Base-by-base conservation (phyloP, 306 rosid species). In the Lithocarpus polystachyus region DNA sequence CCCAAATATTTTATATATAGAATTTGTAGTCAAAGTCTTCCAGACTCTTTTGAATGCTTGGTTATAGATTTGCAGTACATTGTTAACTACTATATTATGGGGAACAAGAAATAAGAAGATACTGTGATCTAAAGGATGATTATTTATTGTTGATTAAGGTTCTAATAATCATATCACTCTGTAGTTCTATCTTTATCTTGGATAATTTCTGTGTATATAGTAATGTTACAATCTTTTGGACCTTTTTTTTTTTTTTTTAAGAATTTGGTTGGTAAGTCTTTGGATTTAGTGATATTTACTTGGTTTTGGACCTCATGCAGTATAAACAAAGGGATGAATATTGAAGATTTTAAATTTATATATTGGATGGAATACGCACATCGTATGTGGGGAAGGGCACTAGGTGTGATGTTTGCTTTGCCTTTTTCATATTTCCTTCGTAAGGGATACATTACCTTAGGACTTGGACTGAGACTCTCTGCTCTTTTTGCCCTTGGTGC, bases 311-410 rank as follows among this genome's bases (percentile, higher is more conserved):
- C 65, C 65, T 85, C 43, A 51, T 80, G 79, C 87, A 85, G 91
- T 75, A 83, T 85, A 22, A 88, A 88, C 68, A 81, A 33, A 79
- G 89, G 89, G 73, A 88, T 88, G 91, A 64, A 68, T 26, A 53
- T 75, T 60, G 79, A 75, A 40, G 91, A 88, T 43, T 88, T 88
- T 83, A 88, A 85, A 65, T 88, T 85, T 68, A 88, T 88, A 69
- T 88, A 88, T 81, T 88, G 87, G 91, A 85, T 88, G 91, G 97
- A 90, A 60, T 93, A 93, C 80, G 97, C 95, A 75, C 98, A 93
- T 86, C 93, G 98, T 23, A 93, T 93, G 98, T 91, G 98, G 98
- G 98, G 98, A 80, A 93, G 98, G 87, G 94, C 86, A 19, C 72
- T 91, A 59, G 98, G 97, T 60, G 19, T 91, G 69, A 87, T 92